Conservation (phyloP, 495 filamentous ascomycete genomes). For the Talaromyces trachyspermus region DNA sequence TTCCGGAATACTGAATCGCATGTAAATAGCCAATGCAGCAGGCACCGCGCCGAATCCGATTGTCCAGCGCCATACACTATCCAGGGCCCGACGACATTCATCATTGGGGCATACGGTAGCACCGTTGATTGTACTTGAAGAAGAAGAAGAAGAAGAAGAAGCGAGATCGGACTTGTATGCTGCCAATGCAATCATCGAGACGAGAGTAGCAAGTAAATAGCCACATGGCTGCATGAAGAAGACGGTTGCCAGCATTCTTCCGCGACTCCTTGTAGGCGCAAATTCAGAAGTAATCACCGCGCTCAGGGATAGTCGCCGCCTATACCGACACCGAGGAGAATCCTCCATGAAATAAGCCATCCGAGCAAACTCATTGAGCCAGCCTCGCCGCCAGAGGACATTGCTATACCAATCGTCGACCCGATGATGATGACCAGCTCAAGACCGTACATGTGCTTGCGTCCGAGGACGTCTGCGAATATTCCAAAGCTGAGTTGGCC, state of each 20-base stretch:
- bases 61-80: conserved; percentile 44
- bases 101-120: background rate
- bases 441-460: conserved; percentile 48
- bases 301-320: conserved; percentile 41
- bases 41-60: conserved; percentile 47
- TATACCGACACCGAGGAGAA: conserved; percentile 31
- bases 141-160: no score
- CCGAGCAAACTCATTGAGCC: conserved; percentile 41
- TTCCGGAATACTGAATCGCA: conserved; percentile 48
- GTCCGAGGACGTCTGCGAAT: conserved; percentile 46
- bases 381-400: conserved; percentile 19
- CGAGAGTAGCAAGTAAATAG: conserved; percentile 39
- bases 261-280: conserved; percentile 42
- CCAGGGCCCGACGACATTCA: conserved; percentile 6
- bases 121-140: no score
- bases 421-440: conserved; percentile 47
- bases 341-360: conserved; percentile 43
- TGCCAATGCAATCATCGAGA: conserved; percentile 22
- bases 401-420: conserved; percentile 34
- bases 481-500: conserved; percentile 50
- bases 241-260: conserved; percentile 49
- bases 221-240: conserved; percentile 52
- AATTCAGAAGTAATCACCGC: conserved; percentile 52
- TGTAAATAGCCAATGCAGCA: conserved; percentile 43
- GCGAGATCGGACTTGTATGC: conserved; percentile 10